Conservation (phyloP, 225 moss, liverwort and hornwort species). For the Sphagnum contortum region DNA sequence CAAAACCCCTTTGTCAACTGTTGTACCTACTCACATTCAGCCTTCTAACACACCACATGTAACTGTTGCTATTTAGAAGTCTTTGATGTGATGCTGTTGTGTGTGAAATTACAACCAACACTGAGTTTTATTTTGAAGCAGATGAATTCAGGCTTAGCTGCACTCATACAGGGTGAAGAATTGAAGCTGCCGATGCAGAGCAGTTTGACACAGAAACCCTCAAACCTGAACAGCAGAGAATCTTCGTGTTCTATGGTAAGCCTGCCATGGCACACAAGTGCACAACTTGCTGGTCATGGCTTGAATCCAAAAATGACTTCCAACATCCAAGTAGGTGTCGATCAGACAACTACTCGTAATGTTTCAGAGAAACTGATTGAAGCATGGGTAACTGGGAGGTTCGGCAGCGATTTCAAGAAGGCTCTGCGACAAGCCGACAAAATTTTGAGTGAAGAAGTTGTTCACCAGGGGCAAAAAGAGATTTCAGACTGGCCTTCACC, state of each 20-base stretch:
- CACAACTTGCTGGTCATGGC: not conserved
- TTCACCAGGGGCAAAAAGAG: no score
- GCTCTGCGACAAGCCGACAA: constrained; percentile 4
- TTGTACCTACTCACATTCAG: no score
- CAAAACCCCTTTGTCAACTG: no score
- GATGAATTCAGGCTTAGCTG: no score
- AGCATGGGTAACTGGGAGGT: constrained; percentile 9
- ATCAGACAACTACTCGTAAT: constrained; percentile 3
- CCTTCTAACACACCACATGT: no score
- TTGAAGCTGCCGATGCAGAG: not conserved
- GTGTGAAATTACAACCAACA: no score
- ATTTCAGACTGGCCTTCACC: no score
- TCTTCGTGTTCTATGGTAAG: not conserved
- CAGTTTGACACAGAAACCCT: no score
- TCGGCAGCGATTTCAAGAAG: constrained; percentile 4
- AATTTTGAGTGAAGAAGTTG: not conserved
- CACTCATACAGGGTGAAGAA: not conserved
- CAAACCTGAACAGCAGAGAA: no score
- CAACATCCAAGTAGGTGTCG: not conserved
- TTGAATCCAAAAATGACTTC: not conserved
- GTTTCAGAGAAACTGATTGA: constrained; percentile 7
- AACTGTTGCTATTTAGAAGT: no score
- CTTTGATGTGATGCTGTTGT: no score
- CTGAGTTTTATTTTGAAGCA: no score
- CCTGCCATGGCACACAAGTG: not conserved